Evolutionary conservation across 2,329 filamentous ascomycete genomes (phyloP).

Genomic region (Alternaria conjuncta): DNA sequence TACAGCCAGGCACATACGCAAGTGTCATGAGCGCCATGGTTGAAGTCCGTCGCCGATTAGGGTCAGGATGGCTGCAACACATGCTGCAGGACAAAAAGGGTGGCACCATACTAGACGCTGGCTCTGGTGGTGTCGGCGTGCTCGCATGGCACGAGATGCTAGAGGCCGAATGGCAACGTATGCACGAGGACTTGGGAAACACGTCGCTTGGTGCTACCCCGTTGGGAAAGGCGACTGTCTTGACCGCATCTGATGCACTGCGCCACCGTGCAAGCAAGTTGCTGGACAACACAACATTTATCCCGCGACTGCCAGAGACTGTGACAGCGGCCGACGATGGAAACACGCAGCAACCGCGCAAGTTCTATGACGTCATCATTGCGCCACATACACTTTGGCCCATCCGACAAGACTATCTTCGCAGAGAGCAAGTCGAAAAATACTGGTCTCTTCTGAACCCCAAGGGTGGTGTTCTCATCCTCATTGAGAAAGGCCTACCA

Average conservation of each 20-base stretch:
- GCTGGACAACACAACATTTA: slow-evolving; percentile 87
- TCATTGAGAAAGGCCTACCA: slow-evolving; percentile 90
- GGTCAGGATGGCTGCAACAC: slow-evolving; percentile 71
- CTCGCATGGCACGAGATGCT: slow-evolving; percentile 80
- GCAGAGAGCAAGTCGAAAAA: slow-evolving; percentile 82
- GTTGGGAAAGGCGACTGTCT: slow-evolving; percentile 77
- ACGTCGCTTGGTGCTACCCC: slow-evolving; percentile 51
- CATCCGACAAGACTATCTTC: slow-evolving; percentile 75
- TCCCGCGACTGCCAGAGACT: slow-evolving; percentile 90
- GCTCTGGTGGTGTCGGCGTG: slow-evolving; percentile 74
- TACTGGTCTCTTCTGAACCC: slow-evolving; percentile 87
- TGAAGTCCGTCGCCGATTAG: slow-evolving; percentile 76
- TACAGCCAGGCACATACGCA: slow-evolving; percentile 75
- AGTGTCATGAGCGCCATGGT: slow-evolving; percentile 71
- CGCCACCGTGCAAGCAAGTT: slow-evolving; percentile 77
- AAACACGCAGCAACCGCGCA: slow-evolving; percentile 59
- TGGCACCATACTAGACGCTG: slow-evolving; percentile 75
- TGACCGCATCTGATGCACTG: slow-evolving; percentile 77
- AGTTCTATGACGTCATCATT: slow-evolving; percentile 88
- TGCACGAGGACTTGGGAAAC: slow-evolving; percentile 54
- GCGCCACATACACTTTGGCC: slow-evolving; percentile 84
- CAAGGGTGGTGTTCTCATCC: slow-evolving; percentile 82
- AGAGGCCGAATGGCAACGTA: slow-evolving; percentile 78
- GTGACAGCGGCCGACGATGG: slow-evolving; percentile 64
- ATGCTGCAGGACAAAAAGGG: slow-evolving; percentile 66